Percentiles rank a stretch among this genome's conserved stretches.
Conservation (phyloP, 768 basidiomycete genomes). For the Kwoniella dendrophila region DNA sequence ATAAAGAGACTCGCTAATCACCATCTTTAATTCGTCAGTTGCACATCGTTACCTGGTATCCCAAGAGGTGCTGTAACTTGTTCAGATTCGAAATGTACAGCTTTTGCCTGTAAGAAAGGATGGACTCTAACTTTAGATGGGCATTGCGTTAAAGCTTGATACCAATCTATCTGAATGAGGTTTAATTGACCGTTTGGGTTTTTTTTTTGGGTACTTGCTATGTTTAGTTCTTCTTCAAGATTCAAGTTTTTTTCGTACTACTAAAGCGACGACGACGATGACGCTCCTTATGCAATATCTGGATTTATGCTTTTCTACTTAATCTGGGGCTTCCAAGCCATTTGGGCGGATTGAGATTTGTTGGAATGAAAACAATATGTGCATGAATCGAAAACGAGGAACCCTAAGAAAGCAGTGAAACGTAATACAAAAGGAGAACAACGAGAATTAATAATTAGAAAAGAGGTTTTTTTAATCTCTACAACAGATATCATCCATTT, state of each 20-base stretch:
- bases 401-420: not conserved
- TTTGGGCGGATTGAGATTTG: too few relatives aligned
- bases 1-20: not conserved
- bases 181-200: not conserved
- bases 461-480: conserved; percentile 14
- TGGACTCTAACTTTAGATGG: conserved; percentile 13
- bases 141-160: conserved; percentile 1
- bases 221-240: not conserved
- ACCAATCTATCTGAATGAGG: not conserved
- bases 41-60: conserved; percentile 19
- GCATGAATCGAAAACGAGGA: not conserved
- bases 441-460: not conserved
- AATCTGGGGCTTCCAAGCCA: too few relatives aligned
- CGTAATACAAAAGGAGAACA: not conserved
- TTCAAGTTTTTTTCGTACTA: too few relatives aligned
- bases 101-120: conserved; percentile 21
- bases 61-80: conserved; percentile 24
- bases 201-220: not conserved
- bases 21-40: conserved; percentile 2
- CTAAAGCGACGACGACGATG: too few relatives aligned
- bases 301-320: too few relatives aligned
- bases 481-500: conserved; percentile 39
- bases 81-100: conserved; percentile 14
- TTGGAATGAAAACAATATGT: too few relatives aligned
- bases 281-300: too few relatives aligned